Base-by-base conservation (phyloP, 345 rosid genomes). In the Ailanthus altissimus region DNA sequence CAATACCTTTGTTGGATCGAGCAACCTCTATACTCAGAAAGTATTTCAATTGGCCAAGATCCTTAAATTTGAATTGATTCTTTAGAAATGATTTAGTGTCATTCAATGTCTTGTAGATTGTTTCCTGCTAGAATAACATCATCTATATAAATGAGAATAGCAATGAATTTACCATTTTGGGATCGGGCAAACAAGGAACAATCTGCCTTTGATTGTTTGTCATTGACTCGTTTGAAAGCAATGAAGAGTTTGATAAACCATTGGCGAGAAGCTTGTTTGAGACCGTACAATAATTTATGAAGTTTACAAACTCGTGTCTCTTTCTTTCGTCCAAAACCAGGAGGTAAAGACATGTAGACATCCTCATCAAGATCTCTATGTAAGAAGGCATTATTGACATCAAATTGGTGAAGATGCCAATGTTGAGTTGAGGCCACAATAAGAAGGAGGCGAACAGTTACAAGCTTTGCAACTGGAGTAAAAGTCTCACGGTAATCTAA, bases 11-110 rank as follows among this genome's bases (percentile, higher is more conserved):
- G 4, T 2, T 6, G 0, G 14, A 32, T 0, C 1, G 26, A 13
- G 67, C 58, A 13, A 80, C 51, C 46, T 80, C 53, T n/a, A 75
- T 51, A 11, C 68, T 73, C 0, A 80, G 21, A 23, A 80, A 70
- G 6, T 70, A 80, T 8, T 75, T 69, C 1, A 67, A 21, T 8
- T 14, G 18, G 4, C 77, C 58, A 16, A 71, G 25, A 16, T 76
- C 77, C 21, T 76, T 81, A 6, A 56, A 72, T 25, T 3, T 23
- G 15, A 80, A 80, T 2, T 20, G 6, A 18, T 23, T 1, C 8
- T 36, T 13, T 11, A 66, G 23, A 13, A 28, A 5, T 0, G 16
- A 13, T 54, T 69, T 75, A 18, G 65, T 4, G 0, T 16, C 8
- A 6, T 15, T 0, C 6, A 76, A 68, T 2, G 15, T n/a, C 26